These are phyloP conservation scores for Anacardium occidentale DNA, from an alignment of 345 rosid species.

Conservation along the genomic window DNA sequence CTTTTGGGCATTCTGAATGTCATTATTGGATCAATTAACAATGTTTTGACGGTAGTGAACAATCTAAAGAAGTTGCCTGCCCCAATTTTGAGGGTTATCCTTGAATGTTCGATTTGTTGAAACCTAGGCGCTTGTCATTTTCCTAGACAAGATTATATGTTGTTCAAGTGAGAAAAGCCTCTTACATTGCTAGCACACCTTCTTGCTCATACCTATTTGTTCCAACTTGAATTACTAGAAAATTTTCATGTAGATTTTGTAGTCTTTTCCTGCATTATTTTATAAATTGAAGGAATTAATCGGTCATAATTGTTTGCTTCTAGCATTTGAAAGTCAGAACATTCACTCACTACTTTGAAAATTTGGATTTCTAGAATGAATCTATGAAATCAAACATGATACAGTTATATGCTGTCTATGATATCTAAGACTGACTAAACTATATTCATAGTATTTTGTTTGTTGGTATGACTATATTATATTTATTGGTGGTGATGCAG, in stretches of 20 bases:
- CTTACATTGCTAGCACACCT: not conserved
- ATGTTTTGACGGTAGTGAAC: not conserved
- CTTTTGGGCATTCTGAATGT: not conserved
- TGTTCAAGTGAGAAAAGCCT: not conserved
- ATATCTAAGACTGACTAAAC: not conserved
- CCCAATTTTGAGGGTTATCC: not conserved
- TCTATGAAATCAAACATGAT: not conserved
- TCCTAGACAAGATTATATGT: not conserved
- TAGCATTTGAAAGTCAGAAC: not conserved
- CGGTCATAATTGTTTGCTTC: not conserved
- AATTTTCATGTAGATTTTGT: not conserved
- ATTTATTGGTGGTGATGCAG: constrained; percentile 35
- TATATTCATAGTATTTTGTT: not conserved
- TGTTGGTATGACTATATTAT: not conserved
- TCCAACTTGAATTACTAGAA: not conserved
- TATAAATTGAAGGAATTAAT: not conserved
- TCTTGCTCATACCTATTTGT: not conserved
- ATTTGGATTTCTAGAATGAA: not conserved
- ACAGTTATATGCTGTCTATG: not conserved
- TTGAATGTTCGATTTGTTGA: not conserved
- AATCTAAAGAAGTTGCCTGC: not conserved
- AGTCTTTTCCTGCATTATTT: not conserved
- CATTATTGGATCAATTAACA: not conserved
- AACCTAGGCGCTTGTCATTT: not conserved
- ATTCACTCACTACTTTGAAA: not conserved